phyloP scores from a whole-genome alignment of 1,284 basidiomycete species.

The Coniferiporia sulphurascens region DNA sequence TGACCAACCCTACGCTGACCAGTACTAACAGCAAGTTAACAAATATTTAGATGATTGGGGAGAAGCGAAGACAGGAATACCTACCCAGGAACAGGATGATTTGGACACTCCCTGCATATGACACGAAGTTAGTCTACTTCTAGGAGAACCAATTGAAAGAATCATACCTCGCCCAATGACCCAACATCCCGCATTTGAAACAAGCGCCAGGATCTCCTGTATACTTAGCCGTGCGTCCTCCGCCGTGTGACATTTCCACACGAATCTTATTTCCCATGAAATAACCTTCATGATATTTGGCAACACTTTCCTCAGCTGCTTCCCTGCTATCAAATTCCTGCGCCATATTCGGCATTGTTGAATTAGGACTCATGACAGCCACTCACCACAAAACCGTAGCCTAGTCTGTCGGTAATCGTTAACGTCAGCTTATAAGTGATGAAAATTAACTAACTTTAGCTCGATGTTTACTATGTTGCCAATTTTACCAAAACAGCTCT shows the following conservation, averaged over 20 bases:
- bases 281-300: slow-evolving; percentile 79
- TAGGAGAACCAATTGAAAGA: slow-evolving; percentile 6
- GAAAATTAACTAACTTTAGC: slow-evolving; percentile 59
- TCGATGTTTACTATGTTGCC: slow-evolving; percentile 74
- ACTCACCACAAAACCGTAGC: slow-evolving; percentile 82
- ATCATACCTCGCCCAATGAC: slow-evolving; percentile 80
- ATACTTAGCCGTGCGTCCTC: slow-evolving; percentile 73
- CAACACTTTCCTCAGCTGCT: slow-evolving; percentile 78
- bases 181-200: slow-evolving; percentile 76
- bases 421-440: slow-evolving; percentile 15
- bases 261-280: slow-evolving; percentile 88
- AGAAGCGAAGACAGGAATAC: slow-evolving; percentile 16
- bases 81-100: slow-evolving; percentile 39
- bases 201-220: slow-evolving; percentile 76
- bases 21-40: slow-evolving; percentile 15
- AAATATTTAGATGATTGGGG: background rate
- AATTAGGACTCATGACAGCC: background rate
- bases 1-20: slow-evolving; percentile 14
- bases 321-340: slow-evolving; percentile 79
- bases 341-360: background rate
- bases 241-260: slow-evolving; percentile 78
- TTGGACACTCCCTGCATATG: slow-evolving; percentile 64
- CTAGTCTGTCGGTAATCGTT: slow-evolving; percentile 44
- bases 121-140: slow-evolving; percentile 4
- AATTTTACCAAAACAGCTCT: slow-evolving; percentile 79